These are phyloP conservation scores for Phytophthora hybrid DNA, from an alignment of 352 stramenopile genomes.

Conservation along the genomic window DNA sequence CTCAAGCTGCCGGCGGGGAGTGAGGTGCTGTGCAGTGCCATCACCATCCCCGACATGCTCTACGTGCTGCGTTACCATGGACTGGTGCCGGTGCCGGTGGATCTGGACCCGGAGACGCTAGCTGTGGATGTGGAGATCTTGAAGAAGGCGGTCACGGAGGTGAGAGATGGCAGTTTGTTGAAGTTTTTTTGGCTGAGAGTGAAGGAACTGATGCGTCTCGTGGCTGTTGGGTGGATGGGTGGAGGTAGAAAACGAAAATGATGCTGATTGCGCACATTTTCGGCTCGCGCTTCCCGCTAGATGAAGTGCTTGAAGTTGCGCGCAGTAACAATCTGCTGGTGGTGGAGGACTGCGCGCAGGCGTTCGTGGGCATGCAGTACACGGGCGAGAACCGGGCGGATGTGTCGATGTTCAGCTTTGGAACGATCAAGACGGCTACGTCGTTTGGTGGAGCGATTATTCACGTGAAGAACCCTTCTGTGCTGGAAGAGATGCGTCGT, in stretches of 20 bases:
- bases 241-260: conserved; percentile 61
- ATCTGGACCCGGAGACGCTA: conserved; percentile 74
- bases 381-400: conserved; percentile 68
- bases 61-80: conserved; percentile 79
- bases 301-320: conserved; percentile 61
- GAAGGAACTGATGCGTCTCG: conserved; percentile 17
- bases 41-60: conserved; percentile 90
- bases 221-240: not conserved
- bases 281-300: conserved; percentile 67
- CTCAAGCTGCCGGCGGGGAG: conserved; percentile 71
- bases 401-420: conserved; percentile 90
- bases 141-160: conserved; percentile 51
- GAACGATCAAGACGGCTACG: conserved; percentile 88
- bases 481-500: conserved; percentile 76
- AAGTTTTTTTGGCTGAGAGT: not conserved
- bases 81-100: conserved; percentile 77
- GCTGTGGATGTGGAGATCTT: conserved; percentile 62
- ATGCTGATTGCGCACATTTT: conserved; percentile 88
- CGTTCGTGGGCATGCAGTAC: conserved; percentile 72
- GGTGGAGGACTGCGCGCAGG: conserved; percentile 86
- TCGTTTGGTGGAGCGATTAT: conserved; percentile 81
- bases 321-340: conserved; percentile 62
- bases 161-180: conserved; percentile 15
- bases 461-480: conserved; percentile 57
- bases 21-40: conserved; percentile 82